Evolutionary conservation across 805 yeast species (phyloP).

Genomic region (Candida rishiriensis): DNA sequence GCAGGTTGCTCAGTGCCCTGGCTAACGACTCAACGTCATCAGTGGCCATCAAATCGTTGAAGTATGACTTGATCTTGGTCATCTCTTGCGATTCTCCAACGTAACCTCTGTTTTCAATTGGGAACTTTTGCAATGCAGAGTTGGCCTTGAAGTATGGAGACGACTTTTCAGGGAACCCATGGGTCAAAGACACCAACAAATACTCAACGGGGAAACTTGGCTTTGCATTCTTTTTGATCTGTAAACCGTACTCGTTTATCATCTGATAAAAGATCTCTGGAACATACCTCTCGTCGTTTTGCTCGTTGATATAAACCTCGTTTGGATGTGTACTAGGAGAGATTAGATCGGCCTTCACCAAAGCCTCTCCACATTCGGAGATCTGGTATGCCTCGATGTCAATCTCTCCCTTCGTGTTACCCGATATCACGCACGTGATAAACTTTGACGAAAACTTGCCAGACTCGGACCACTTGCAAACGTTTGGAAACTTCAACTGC

Average conservation of each 20-base stretch:
- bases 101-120: constrained; percentile 76
- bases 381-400: constrained; percentile 91
- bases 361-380: constrained; percentile 78
- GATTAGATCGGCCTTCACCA: constrained; percentile 81
- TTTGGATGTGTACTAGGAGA: constrained; percentile 89
- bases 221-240: constrained; percentile 83
- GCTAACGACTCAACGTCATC: constrained; percentile 22
- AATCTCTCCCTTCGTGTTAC: constrained; percentile 84
- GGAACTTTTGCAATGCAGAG: constrained; percentile 39
- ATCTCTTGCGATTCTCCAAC: constrained; percentile 73
- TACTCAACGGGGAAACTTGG: constrained; percentile 95
- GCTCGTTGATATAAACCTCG: constrained; percentile 72
- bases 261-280: constrained; percentile 89
- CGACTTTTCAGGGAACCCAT: constrained; percentile 77
- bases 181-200: constrained; percentile 78
- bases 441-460: constrained; percentile 81
- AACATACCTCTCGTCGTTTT: constrained; percentile 73
- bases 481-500: constrained; percentile 63
- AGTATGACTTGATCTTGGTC: constrained; percentile 44
- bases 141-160: constrained; percentile 46
- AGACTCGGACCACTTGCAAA: constrained; percentile 55
- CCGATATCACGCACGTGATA: constrained; percentile 89
- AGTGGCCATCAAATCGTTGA: constrained; percentile 22
- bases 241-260: constrained; percentile 81
- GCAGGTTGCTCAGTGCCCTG: constrained; percentile 60